phyloP scores from a whole-genome alignment of 2,329 filamentous ascomycete genomes.

The Monosporascus sp. region DNA sequence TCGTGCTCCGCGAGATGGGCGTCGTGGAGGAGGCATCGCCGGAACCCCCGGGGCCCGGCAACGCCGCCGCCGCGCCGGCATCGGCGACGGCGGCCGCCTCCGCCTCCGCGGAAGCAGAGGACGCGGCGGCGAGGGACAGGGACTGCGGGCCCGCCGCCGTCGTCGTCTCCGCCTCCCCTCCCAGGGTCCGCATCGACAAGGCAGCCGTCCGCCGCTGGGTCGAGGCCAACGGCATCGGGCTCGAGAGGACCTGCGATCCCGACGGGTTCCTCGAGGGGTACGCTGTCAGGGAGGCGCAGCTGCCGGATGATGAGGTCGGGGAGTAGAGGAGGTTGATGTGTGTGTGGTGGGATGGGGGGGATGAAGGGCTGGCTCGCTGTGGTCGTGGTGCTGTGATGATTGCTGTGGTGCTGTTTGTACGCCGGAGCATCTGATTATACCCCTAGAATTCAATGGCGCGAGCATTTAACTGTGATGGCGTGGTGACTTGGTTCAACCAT shows the following conservation, averaged over 20 bases:
- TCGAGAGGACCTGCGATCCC: conserved; percentile 65
- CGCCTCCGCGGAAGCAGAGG: not conserved
- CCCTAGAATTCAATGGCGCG: no score
- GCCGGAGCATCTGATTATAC: no score
- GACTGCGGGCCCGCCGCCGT: not conserved
- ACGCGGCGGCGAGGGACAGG: not conserved
- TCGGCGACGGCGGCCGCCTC: conserved; percentile 11
- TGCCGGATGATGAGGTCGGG: conserved; percentile 27
- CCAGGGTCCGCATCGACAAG: conserved; percentile 48
- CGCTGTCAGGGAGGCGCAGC: conserved; percentile 40
- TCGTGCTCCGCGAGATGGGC: conserved; percentile 74
- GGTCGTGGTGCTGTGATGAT: no score
- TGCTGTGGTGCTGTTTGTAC: no score
- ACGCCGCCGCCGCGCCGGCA: not conserved
- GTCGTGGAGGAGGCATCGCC: conserved; percentile 56
- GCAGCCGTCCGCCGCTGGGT: conserved; percentile 62
- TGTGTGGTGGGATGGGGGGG: not conserved
- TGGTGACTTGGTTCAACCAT: no score
- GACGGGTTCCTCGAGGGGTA: conserved; percentile 70
- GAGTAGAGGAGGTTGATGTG: conserved; percentile 8
- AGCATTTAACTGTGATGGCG: no score
- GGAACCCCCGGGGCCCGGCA: conserved; percentile 34
- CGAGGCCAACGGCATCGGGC: conserved; percentile 52
- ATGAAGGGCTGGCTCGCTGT: no score
- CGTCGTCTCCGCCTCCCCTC: not conserved